Conservation (phyloP, 805 yeast species). For the Kluyveromyces wickerhamii region DNA sequence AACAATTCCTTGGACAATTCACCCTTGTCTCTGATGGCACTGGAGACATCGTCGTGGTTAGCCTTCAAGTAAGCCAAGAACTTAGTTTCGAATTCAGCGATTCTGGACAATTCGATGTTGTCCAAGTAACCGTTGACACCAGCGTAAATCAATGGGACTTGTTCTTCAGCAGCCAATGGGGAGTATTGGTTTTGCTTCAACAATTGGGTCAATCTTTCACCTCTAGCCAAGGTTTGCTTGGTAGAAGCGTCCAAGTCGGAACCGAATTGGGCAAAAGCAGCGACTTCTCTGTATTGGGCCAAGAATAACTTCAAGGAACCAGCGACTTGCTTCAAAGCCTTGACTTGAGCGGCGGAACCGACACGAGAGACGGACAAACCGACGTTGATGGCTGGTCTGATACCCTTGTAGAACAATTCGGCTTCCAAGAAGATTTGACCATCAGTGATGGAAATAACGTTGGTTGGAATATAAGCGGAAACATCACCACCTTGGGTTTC, state of each 20-base stretch:
- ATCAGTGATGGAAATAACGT: conserved; percentile 94
- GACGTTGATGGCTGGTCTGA: conserved; percentile 99
- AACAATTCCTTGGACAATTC: conserved; percentile 81
- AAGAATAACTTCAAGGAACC: conserved; percentile 99
- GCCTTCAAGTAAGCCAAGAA: conserved; percentile 90
- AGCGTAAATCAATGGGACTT: conserved; percentile 96
- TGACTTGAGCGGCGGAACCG: conserved; percentile 99
- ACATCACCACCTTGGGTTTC: conserved; percentile 99
- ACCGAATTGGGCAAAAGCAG: conserved; percentile 99
- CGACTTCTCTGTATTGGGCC: conserved; percentile 99
- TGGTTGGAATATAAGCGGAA: conserved; percentile 95
- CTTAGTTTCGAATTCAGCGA: conserved; percentile 85
- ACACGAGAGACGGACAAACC: conserved; percentile 99
- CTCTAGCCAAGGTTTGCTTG: conserved; percentile 97
- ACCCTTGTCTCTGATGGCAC: conserved; percentile 82
- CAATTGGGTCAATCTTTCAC: conserved; percentile 99
- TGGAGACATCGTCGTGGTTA: conserved; percentile 76
- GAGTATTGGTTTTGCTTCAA: conserved; percentile 95
- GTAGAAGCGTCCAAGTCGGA: conserved; percentile 99
- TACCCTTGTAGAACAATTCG: conserved; percentile 99
- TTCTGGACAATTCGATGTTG: conserved; percentile 70
- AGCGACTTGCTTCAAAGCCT: conserved; percentile 99
- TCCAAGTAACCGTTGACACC: conserved; percentile 99
- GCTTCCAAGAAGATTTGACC: conserved; percentile 99
- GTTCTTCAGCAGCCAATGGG: conserved; percentile 98